Percentiles rank a stretch among this genome's conserved stretches.
Conservation (phyloP, 208 protist genomes). For the Wallacemonas collosoma region DNA sequence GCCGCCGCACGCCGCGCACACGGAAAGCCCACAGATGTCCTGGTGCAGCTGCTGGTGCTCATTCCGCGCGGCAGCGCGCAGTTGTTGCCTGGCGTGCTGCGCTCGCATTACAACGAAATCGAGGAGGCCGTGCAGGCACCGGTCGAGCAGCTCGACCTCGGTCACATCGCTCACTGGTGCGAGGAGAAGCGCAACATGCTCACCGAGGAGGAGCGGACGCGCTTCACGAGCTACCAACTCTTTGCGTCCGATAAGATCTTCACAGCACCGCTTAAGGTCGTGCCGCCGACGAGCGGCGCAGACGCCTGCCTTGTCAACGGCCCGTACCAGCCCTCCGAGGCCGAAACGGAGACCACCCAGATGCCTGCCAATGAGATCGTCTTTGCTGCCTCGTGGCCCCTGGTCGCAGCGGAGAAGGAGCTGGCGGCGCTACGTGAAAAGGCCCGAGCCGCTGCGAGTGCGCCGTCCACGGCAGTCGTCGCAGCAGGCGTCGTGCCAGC, state of each 20-base stretch:
- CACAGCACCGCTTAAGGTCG: not conserved
- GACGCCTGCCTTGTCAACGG: conserved; percentile 10
- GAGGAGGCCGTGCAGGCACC: conserved; percentile 60
- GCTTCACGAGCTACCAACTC: conserved; percentile 72
- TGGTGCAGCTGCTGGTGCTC: conserved; percentile 82
- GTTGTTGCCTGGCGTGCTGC: conserved; percentile 66
- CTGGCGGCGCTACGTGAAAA: conserved; percentile 24
- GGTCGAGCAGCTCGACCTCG: conserved; percentile 77
- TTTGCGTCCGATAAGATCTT: conserved; percentile 38
- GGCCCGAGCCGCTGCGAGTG: not conserved
- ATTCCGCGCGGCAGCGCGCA: conserved; percentile 57
- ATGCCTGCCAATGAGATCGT: conserved; percentile 59
- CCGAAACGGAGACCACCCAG: conserved; percentile 13
- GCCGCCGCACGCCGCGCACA: conserved; percentile 4
- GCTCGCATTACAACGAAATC: conserved; percentile 64
- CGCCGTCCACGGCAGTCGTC: not conserved
- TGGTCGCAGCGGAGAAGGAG: conserved; percentile 8
- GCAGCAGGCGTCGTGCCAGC: not conserved
- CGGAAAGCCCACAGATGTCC: conserved; percentile 64
- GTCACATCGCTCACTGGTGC: conserved; percentile 66
- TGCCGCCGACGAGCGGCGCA: not conserved
- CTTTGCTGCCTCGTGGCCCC: conserved; percentile 69
- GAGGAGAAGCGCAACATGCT: conserved; percentile 58
- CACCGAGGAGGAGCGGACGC: conserved; percentile 76
- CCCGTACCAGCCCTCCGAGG: conserved; percentile 15